phyloP scores from a whole-genome alignment of 2,329 filamentous ascomycete species.

The Alternaria viburni region DNA sequence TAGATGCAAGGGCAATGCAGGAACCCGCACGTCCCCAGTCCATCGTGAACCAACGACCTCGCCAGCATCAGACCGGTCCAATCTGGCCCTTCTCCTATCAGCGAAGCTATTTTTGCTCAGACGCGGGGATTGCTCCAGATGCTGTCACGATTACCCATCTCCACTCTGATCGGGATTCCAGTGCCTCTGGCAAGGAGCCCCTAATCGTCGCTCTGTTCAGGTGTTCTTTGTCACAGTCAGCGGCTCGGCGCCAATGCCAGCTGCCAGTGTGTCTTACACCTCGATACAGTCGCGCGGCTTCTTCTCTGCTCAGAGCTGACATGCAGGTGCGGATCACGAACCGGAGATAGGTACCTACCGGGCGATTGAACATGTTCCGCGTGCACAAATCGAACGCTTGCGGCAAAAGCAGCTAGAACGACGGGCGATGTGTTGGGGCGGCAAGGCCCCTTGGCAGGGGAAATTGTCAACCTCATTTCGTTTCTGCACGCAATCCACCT shows the following conservation, averaged over 20 bases:
- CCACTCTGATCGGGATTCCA: constrained; percentile 1
- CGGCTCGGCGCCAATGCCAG: background rate
- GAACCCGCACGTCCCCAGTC: constrained; percentile 28
- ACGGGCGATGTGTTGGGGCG: constrained; percentile 36
- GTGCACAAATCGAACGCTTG: constrained; percentile 24
- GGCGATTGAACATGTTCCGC: constrained; percentile 13
- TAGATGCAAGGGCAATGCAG: constrained; percentile 30
- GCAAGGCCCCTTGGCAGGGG: constrained; percentile 38
- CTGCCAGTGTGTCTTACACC: background rate
- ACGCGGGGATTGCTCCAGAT: constrained; percentile 11
- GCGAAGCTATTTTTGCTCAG: constrained; percentile 22
- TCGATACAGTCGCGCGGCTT: constrained; percentile 4
- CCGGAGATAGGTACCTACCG: constrained; percentile 10
- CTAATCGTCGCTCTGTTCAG: constrained; percentile 10
- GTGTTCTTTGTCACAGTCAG: constrained; percentile 6
- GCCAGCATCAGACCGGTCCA: constrained; percentile 10
- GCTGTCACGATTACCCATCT: background rate
- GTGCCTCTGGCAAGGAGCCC: background rate
- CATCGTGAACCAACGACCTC: constrained; percentile 8
- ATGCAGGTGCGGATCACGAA: constrained; percentile 11
- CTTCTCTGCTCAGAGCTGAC: constrained; percentile 1
- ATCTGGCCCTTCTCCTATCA: constrained; percentile 15
- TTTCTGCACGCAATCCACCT: constrained; percentile 27
- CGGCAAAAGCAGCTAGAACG: constrained; percentile 22
- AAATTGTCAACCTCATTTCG: constrained; percentile 44